Percentiles rank a stretch among this genome's conserved stretches.
Evolutionary conservation across 495 filamentous ascomycete species (phyloP).

Genomic region (Lasiosphaeria ovina): DNA sequence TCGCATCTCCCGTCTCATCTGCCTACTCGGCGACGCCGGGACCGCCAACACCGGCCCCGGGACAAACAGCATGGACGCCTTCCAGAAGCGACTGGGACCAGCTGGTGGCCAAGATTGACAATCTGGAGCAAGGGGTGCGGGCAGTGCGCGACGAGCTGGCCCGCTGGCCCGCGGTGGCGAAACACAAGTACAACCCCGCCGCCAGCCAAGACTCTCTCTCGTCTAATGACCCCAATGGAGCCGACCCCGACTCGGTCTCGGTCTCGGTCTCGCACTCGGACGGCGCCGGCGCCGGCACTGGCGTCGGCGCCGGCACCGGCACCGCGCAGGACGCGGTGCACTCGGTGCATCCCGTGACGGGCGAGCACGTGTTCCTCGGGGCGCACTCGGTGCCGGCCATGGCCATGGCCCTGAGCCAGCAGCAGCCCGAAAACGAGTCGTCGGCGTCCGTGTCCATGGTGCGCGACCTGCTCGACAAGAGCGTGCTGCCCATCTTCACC

Average conservation of each 20-base stretch:
- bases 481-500: conserved; percentile 14
- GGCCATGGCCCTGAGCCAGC: conserved; percentile 11
- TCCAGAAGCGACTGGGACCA: conserved; percentile 10
- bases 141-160: neutral
- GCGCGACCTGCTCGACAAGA: conserved; percentile 14
- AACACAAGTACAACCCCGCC: neutral
- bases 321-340: neutral
- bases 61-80: neutral
- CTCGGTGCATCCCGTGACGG: conserved; percentile 7
- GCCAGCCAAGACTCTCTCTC: neutral
- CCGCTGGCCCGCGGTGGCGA: neutral
- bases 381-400: conserved; percentile 12
- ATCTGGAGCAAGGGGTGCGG: neutral
- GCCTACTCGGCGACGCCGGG: neutral
- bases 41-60: neutral
- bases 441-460: conserved; percentile 1
- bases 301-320: neutral
- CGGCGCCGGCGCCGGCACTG: neutral
- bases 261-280: neutral
- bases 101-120: conserved; percentile 10
- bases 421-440: neutral
- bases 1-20: neutral
- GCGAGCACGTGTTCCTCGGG: conserved; percentile 11
- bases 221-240: neutral
- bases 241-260: neutral